Base-by-base conservation (phyloP, 2,329 filamentous ascomycete genomes). In the Cordyceps tenuipes region DNA sequence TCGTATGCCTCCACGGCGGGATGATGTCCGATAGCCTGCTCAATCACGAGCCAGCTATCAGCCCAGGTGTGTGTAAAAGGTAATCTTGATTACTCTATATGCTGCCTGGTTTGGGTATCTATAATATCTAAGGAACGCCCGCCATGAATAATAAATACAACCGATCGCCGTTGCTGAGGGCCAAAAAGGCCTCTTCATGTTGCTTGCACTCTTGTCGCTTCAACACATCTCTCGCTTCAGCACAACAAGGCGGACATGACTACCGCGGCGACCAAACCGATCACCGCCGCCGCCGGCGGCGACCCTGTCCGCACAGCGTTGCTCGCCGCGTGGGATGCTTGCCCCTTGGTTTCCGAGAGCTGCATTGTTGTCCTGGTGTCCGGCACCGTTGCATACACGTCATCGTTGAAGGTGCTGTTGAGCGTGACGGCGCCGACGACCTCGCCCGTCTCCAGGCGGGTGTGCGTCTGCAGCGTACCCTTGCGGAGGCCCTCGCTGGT, bases 401-500 rank as follows among this genome's bases (percentile, higher is more conserved):
- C 82, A 12, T 68, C 62, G 0, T 81, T 80, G 64, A 81, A 85
- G 0, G 82, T 85, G 10, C 69, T 66, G 64, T 86, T 86, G 56
- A 86, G 68, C 2, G 72, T 73, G 4, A 86, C 77, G 10, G 65
- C 68, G 0, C 77, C 80, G 0, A 79, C 76, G 0, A 80, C 66
- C 1, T 69, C 72, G 0, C 79, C 79, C 55, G 79, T 75, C 64
- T 85, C 82, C 49, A 86, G 71, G 3, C 81, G 73, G 46, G 83
- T 78, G 80, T 81, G 86, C 0, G 81, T 84, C 52, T 81, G 75
- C 0, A 82, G 67, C 36, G 75, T 74, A 15, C 71, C 63, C 26
- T 68, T 46, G 2, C 73, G 63, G 21, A 85, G 68, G 61, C 82
- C 77, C 9, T 63, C 62, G 3, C 58, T 49, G 3, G 41, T 55